Conservation (phyloP, 108 stramenopile genomes). For the Chaetoceros muelleri region DNA sequence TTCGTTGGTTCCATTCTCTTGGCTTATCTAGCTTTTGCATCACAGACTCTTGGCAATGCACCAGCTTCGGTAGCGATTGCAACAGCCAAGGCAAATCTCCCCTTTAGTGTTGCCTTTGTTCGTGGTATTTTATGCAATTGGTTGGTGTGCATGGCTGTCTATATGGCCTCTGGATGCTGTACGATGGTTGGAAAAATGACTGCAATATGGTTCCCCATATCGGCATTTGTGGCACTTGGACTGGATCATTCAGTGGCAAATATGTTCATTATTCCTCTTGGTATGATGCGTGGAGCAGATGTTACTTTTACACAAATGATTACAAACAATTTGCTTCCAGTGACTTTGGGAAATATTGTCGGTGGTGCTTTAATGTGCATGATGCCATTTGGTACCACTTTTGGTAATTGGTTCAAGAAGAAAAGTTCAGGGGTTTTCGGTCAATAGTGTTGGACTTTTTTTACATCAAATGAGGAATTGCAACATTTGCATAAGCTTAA, state of each 20-base stretch:
- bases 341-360: constrained; percentile 92
- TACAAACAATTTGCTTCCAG: constrained; percentile 82
- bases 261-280: constrained; percentile 96
- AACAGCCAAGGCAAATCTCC: constrained; percentile 63
- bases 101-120: constrained; percentile 78
- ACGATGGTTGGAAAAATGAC: constrained; percentile 76
- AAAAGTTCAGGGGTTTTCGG: too few relatives aligned
- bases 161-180: constrained; percentile 77
- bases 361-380: constrained; percentile 85
- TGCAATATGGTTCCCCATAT: constrained; percentile 87
- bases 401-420: constrained; percentile 69
- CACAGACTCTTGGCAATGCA: constrained; percentile 54
- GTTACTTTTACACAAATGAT: constrained; percentile 67
- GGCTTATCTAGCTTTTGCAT: constrained; percentile 65
- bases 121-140: constrained; percentile 93
- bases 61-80: constrained; percentile 70
- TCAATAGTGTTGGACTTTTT: too few relatives aligned
- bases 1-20: constrained; percentile 76
- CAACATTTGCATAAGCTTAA: too few relatives aligned
- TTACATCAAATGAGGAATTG: too few relatives aligned
- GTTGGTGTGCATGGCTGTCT: constrained; percentile 93
- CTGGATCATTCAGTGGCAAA: constrained; percentile 93
- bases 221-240: constrained; percentile 85
- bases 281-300: constrained; percentile 86
- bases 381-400: constrained; percentile 61